phyloP scores from a whole-genome alignment of 371 early-diverging fungal genomes.

The Umbelopsis sp. region DNA sequence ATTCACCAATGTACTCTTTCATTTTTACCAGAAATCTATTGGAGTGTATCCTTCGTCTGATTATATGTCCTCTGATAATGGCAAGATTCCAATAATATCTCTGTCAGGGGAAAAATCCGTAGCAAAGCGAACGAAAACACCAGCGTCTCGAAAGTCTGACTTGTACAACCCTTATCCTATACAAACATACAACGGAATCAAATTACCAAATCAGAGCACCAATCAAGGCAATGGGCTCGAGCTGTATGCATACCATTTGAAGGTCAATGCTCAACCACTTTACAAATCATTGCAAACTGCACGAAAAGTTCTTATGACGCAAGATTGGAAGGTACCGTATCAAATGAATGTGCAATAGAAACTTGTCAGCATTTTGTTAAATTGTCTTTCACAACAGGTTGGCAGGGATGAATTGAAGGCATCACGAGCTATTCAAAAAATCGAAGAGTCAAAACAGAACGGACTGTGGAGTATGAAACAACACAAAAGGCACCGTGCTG shows the following conservation, averaged over 20 bases:
- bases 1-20: background rate
- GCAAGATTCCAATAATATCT: background rate
- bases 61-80: slow-evolving; percentile 2
- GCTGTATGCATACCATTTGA: slow-evolving; percentile 78
- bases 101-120: background rate
- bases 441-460: slow-evolving; percentile 79
- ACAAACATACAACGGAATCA: slow-evolving; percentile 47
- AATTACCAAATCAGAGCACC: slow-evolving; percentile 36
- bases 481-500: slow-evolving; percentile 69
- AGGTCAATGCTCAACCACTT: slow-evolving; percentile 73
- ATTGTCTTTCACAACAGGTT: slow-evolving; percentile 40
- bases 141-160: slow-evolving; percentile 2
- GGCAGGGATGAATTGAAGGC: slow-evolving; percentile 85
- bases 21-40: slow-evolving; percentile 13
- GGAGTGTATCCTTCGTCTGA: slow-evolving; percentile 12
- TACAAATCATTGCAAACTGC: slow-evolving; percentile 69
- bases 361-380: too few relatives aligned
- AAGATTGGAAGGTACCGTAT: slow-evolving; percentile 76
- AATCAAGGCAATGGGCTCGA: slow-evolving; percentile 49
- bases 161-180: slow-evolving; percentile 28
- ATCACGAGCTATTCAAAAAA: slow-evolving; percentile 70
- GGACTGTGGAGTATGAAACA: slow-evolving; percentile 86
- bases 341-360: too few relatives aligned
- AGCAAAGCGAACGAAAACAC: slow-evolving; percentile 2
- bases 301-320: slow-evolving; percentile 75